A percentile compares a stretch with the other conserved stretches of the same genome.
Evolutionary conservation across 371 early-diverging fungal species (phyloP).

Genomic region (Chytridium lagenaria): DNA sequence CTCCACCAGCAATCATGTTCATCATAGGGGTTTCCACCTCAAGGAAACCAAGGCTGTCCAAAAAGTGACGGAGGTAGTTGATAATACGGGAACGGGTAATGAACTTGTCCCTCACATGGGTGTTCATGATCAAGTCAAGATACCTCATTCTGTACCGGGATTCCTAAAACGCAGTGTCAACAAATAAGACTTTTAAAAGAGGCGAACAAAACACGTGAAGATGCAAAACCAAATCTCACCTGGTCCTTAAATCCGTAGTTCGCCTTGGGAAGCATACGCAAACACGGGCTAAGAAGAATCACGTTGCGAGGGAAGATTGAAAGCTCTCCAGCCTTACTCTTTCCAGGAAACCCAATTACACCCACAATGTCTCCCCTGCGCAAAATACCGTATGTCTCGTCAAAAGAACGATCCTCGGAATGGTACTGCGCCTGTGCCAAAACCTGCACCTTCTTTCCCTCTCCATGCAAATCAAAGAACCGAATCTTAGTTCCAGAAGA

Average conservation of each 20-base stretch:
- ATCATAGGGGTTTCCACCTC: slow-evolving; percentile 99
- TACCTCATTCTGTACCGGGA: slow-evolving; percentile 98
- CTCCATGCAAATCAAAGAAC: slow-evolving; percentile 96
- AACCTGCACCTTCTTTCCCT: slow-evolving; percentile 94
- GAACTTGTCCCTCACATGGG: slow-evolving; percentile 93
- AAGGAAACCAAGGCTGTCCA: slow-evolving; percentile 94
- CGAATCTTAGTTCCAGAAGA: slow-evolving; percentile 86
- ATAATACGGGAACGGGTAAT: slow-evolving; percentile 91
- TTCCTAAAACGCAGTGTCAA: slow-evolving; percentile 66
- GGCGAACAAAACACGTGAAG: not conserved
- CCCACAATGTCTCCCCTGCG: slow-evolving; percentile 99
- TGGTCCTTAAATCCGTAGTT: slow-evolving; percentile 95
- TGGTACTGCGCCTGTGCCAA: slow-evolving; percentile 80
- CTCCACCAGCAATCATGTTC: slow-evolving; percentile 99
- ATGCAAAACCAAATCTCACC: slow-evolving; percentile 21
- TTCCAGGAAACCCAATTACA: slow-evolving; percentile 91
- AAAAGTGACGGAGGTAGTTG: slow-evolving; percentile 92
- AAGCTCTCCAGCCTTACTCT: slow-evolving; percentile 95
- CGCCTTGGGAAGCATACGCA: slow-evolving; percentile 96
- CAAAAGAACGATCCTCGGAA: slow-evolving; percentile 82
- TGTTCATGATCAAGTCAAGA: slow-evolving; percentile 99
- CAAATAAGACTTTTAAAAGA: not conserved
- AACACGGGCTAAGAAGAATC: slow-evolving; percentile 91
- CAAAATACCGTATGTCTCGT: slow-evolving; percentile 78
- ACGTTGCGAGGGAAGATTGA: slow-evolving; percentile 94